Evolutionary conservation across 768 basidiomycete genomes (phyloP), one percentile per base, ranked within the genome.

Genomic region (Lentinula aciculospora): DNA sequence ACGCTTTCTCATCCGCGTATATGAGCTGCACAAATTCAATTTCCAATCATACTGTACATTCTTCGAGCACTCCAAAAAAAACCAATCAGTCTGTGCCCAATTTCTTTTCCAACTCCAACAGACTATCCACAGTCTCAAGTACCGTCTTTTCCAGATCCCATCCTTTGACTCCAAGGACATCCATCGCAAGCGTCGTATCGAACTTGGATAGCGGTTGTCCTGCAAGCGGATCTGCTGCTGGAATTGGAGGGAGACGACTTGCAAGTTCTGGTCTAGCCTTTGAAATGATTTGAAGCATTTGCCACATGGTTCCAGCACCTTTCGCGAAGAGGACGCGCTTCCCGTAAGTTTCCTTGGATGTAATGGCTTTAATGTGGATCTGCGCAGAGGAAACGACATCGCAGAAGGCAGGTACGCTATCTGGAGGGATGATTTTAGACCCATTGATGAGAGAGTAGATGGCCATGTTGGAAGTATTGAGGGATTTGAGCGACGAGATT

Each of bases 351-450:
- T 19, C 25, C 7, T 51, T 44, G 28, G 54, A 48, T 31, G 44
- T 31, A 17, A 57, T 48, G 17, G 61, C 60, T 19, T 39, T 39
- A n/a, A 62, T 49, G 34, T 62, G 61, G 19, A 51, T 49, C 19
- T 34, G 34, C 19, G 60, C 60, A 27, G 47, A 48, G 23, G 60
- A 60, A 29, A 60, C 54, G 15, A 62, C 61, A 45, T 62, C 61
- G 37, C 48, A 46, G n/a, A 37, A 56, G 25, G 57, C 2, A 17
- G 61, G 61, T 3, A 46, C 40, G 9, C 8, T 44, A 9, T 40
- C 46, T 40, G 46, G 29, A 1, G 60, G 50, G n/a, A 55, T 25
- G 15, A 48, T 13, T 37, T 29, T 47, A 3, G 31, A n/a, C 3
- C 51, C 49, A 17, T 40, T 44, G 25, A 59, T 17, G 21, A 54